Evolutionary conservation across 2,329 filamentous ascomycete genomes (phyloP).

Genomic region (Fusarium musae): DNA sequence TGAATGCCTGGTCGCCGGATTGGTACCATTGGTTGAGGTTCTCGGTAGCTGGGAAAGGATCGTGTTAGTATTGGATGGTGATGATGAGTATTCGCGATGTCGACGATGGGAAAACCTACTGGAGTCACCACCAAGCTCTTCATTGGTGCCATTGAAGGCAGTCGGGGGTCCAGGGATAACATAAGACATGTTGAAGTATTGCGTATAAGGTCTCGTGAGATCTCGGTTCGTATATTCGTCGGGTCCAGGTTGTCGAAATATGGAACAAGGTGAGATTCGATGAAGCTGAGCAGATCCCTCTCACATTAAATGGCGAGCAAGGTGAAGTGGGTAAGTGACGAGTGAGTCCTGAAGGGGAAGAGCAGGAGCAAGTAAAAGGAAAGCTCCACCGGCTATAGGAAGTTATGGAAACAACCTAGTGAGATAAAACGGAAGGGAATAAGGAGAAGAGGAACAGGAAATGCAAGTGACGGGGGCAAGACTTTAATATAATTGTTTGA

Average conservation of each 20-base stretch:
- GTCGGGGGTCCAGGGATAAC: conserved; percentile 67
- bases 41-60: conserved; percentile 68
- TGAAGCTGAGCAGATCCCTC: conserved; percentile 4
- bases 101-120: conserved; percentile 62
- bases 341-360: conserved; percentile 2
- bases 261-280: background rate
- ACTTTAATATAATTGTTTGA: conserved; percentile 31
- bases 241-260: background rate
- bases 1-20: conserved; percentile 92
- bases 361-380: background rate
- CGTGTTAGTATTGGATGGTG: conserved; percentile 7
- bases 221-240: conserved; percentile 18
- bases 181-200: conserved; percentile 64
- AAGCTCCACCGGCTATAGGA: conserved; percentile 20
- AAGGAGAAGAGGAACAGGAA: conserved; percentile 8
- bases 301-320: conserved; percentile 6
- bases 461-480: conserved; percentile 18
- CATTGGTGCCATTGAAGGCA: conserved; percentile 72
- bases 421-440: conserved; percentile 13
- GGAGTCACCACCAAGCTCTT: conserved; percentile 78
- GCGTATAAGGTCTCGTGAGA: background rate
- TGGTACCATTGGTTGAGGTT: conserved; percentile 98
- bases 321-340: conserved; percentile 7
- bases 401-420: conserved; percentile 25
- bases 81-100: background rate